A percentile compares a stretch with the other conserved stretches of the same genome.
Evolutionary conservation across 306 rosid species (phyloP).

Genomic region (Dalbergia cultrata): DNA sequence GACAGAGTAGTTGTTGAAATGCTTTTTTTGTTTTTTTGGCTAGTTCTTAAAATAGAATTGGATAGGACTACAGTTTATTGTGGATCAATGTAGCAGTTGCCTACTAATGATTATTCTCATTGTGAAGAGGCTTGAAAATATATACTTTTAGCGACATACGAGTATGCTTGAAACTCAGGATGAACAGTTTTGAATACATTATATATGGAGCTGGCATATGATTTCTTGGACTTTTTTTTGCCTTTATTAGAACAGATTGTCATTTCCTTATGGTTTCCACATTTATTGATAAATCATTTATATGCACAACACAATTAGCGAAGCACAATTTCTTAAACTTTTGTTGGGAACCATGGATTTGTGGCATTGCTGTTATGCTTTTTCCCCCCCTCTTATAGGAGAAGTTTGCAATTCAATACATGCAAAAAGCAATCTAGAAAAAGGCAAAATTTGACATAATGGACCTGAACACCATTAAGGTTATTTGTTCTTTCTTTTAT

Average conservation of each 20-base stretch:
- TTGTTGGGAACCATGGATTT: neutral
- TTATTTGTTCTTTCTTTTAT: no score
- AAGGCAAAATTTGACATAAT: conserved; percentile 96
- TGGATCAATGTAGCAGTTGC: conserved; percentile 18
- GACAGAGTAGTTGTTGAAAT: neutral
- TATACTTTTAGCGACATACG: neutral
- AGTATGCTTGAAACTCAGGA: conserved; percentile 3
- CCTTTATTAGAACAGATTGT: conserved; percentile 7
- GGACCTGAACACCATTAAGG: conserved; percentile 89
- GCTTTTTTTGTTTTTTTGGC: neutral
- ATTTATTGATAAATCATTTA: conserved; percentile 7
- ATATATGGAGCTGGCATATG: neutral
- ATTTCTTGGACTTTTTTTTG: neutral
- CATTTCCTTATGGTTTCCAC: neutral
- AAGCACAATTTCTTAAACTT: conserved; percentile 21
- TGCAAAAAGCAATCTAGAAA: conserved; percentile 88
- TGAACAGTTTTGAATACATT: conserved; percentile 2
- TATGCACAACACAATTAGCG: conserved; percentile 10
- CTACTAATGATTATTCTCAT: neutral
- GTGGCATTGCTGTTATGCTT: conserved; percentile 4
- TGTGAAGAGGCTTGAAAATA: neutral
- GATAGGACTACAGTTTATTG: neutral
- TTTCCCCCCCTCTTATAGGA: conserved; percentile 63
- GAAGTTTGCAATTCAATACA: conserved; percentile 91
- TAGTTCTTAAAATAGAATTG: conserved; percentile 11